Percentiles rank a stretch among this genome's conserved stretches.
These are phyloP conservation scores for Backusella circina DNA, from an alignment of 192 early-diverging fungal species.

Conservation along the genomic window DNA sequence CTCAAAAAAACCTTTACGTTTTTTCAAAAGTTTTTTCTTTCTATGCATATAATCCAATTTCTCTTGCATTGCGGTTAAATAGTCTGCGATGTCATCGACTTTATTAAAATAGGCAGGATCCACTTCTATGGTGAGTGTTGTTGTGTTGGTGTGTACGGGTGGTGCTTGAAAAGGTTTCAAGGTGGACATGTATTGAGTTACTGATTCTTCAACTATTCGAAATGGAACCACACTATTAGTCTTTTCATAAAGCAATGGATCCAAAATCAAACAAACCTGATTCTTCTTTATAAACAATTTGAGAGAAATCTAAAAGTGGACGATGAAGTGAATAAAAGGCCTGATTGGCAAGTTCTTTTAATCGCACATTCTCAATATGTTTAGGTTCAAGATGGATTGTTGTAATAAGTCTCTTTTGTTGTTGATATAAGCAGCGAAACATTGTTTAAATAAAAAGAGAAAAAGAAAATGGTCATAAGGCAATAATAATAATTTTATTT, in stretches of 20 bases:
- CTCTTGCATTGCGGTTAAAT: conserved; percentile 19
- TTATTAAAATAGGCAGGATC: conserved; percentile 1
- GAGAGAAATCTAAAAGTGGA: conserved; percentile 45
- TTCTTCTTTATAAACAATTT: background rate
- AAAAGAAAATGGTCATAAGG: background rate
- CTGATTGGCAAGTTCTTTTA: conserved; percentile 49
- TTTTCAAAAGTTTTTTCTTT: conserved; percentile 3
- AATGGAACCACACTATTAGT: background rate
- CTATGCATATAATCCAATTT: conserved; percentile 15
- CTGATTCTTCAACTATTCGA: background rate
- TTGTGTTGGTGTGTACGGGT: background rate
- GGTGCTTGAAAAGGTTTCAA: conserved; percentile 5
- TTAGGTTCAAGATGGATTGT: background rate
- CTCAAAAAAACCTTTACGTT: background rate
- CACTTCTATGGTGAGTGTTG: conserved; percentile 8
- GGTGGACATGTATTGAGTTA: background rate
- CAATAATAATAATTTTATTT: background rate
- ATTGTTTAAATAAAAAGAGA: background rate
- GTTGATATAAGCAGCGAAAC: background rate
- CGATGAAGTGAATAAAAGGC: conserved; percentile 59
- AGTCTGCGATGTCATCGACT: conserved; percentile 25
- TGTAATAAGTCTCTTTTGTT: background rate
- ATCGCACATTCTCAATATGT: conserved; percentile 24
- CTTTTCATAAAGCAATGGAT: too few species aligned
- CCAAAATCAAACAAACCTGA: background rate